Percentiles rank a stretch among this genome's conserved stretches.
Conservation (phyloP, 768 basidiomycete species). For the Trichaptum fuscoviolaceum region DNA sequence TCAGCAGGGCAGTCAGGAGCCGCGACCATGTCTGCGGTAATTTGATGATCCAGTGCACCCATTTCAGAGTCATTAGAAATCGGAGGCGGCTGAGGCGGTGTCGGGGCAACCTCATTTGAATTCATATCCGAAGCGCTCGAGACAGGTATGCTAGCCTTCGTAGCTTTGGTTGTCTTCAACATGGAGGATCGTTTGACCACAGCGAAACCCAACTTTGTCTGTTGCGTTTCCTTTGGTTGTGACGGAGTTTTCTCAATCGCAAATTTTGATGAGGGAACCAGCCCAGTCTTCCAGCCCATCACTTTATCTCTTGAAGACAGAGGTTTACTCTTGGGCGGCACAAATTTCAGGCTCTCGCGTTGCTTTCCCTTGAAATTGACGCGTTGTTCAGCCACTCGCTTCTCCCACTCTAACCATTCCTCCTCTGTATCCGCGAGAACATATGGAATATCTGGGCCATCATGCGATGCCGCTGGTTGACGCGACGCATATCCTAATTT, state of each 20-base stretch:
- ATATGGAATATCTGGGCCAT: slow-evolving; percentile 24
- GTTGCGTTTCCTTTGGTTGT: neutral
- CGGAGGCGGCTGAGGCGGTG: neutral
- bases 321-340: slow-evolving; percentile 1
- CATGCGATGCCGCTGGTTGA: slow-evolving; percentile 18
- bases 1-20: neutral
- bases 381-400: slow-evolving; percentile 11
- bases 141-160: neutral
- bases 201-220: neutral
- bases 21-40: neutral
- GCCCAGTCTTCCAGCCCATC: neutral
- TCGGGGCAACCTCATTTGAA: neutral
- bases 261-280: neutral
- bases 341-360: neutral
- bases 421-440: slow-evolving; percentile 42
- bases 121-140: neutral
- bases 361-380: neutral
- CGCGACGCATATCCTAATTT: slow-evolving; percentile 31
- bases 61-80: neutral
- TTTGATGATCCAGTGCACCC: neutral
- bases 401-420: slow-evolving; percentile 45
- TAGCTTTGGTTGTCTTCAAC: neutral
- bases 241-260: neutral
- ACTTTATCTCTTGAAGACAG: slow-evolving; percentile 4
- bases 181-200: neutral